A percentile compares a stretch with the other conserved stretches of the same genome.
These are phyloP conservation scores for Kondoa malvinella DNA, from an alignment of 768 basidiomycete species.

Conservation along the genomic window DNA sequence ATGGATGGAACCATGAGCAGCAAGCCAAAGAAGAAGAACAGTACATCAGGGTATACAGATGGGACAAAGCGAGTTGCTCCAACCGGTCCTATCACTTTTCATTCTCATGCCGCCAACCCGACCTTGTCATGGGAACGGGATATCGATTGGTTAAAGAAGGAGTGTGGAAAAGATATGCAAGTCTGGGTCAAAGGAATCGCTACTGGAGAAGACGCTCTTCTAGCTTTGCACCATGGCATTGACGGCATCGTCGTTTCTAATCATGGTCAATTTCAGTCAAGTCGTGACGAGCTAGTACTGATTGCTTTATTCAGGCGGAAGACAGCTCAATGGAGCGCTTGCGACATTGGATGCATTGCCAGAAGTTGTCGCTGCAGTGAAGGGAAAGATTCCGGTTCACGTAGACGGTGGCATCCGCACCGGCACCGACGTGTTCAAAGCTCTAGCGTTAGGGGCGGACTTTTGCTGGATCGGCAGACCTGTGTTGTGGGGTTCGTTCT, in stretches of 20 bases:
- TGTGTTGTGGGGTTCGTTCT: conserved; percentile 48
- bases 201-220: conserved; percentile 50
- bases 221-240: conserved; percentile 65
- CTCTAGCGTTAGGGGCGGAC: conserved; percentile 20
- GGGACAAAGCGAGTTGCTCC: conserved; percentile 8
- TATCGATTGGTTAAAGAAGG: conserved; percentile 18
- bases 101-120: conserved; percentile 17
- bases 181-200: conserved; percentile 32
- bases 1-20: conserved; percentile 9
- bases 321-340: conserved; percentile 27
- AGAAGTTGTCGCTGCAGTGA: conserved; percentile 23
- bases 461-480: conserved; percentile 35
- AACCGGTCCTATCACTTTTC: conserved; percentile 11
- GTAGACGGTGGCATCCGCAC: conserved; percentile 22
- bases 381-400: conserved; percentile 20
- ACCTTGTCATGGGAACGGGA: conserved; percentile 15
- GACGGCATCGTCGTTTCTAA: conserved; percentile 80
- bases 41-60: conserved; percentile 14
- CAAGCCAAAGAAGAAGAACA: neutral
- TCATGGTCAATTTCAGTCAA: conserved; percentile 48
- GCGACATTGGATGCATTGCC: conserved; percentile 28
- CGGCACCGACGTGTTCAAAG: conserved; percentile 26
- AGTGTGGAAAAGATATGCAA: conserved; percentile 15
- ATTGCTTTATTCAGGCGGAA: conserved; percentile 1
- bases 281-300: conserved; percentile 20